These are phyloP conservation scores for Entophlyctis luteolus DNA, from an alignment of 192 early-diverging fungal species.

Conservation along the genomic window DNA sequence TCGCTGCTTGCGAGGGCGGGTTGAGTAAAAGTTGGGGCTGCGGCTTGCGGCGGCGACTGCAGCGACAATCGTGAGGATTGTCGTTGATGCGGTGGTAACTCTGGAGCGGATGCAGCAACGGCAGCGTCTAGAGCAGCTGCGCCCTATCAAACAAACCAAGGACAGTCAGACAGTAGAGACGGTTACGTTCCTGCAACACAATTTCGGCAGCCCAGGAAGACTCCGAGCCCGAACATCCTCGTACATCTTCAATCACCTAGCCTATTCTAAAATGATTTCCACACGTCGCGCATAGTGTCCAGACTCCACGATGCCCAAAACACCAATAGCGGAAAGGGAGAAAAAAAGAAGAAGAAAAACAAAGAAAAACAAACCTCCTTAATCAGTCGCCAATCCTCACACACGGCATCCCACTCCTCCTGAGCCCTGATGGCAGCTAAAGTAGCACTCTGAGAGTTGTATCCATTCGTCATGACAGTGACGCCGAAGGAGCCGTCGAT, in stretches of 20 bases:
- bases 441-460: not conserved
- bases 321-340: no score
- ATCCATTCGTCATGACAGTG: not conserved
- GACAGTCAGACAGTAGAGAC: no score
- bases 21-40: not conserved
- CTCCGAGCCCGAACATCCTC: no score
- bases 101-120: no score
- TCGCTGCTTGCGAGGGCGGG: slow-evolving; percentile 26
- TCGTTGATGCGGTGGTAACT: no score
- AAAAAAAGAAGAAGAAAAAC: not conserved
- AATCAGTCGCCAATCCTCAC: not conserved
- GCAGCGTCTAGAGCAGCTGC: not conserved
- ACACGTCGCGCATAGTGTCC: not conserved
- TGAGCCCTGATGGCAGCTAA: not conserved
- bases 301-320: no score
- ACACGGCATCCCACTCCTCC: not conserved
- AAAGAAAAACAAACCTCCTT: not conserved
- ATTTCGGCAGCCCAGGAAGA: no score
- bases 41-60: not conserved
- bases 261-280: not conserved
- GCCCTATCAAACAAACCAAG: not conserved
- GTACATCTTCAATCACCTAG: no score
- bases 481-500: slow-evolving; percentile 18
- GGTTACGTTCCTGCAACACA: no score
- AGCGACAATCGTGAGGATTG: not conserved